Evolutionary conservation across 139 green algal species (phyloP).

Genomic region (Trebouxia sp.): DNA sequence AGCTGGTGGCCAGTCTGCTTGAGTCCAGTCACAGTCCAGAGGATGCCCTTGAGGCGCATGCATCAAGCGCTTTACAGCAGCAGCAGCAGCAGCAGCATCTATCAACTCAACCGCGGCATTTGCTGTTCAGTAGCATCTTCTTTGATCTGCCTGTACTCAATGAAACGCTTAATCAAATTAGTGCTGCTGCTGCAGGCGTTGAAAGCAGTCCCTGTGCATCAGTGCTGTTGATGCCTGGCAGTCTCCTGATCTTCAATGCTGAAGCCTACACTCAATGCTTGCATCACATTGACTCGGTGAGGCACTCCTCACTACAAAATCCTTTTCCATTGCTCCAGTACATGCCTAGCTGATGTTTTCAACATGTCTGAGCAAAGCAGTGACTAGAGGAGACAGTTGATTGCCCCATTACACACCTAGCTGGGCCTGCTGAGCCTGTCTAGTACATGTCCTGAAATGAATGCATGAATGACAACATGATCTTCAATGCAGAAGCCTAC

Average conservation of each 20-base stretch:
- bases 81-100: not conserved
- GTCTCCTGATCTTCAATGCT: constrained; percentile 60
- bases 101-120: not conserved
- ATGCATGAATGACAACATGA: no score
- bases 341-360: not conserved
- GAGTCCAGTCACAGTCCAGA: no score
- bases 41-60: no score
- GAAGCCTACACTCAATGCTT: constrained; percentile 59
- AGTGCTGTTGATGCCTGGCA: constrained; percentile 57
- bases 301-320: constrained; percentile 31
- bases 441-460: not conserved
- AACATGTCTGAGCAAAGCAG: not conserved
- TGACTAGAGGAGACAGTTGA: not conserved
- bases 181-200: not conserved
- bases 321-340: constrained; percentile 59
- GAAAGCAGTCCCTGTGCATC: constrained; percentile 32
- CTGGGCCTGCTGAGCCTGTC: no score
- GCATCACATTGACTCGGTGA: constrained; percentile 65
- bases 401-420: not conserved
- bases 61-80: no score
- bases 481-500: constrained; percentile 63
- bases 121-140: not conserved
- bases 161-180: not conserved
- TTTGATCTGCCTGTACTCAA: not conserved
- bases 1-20: no score